Conservation (phyloP, 176 grass and related monocot species). For the Saccharum officinarum region DNA sequence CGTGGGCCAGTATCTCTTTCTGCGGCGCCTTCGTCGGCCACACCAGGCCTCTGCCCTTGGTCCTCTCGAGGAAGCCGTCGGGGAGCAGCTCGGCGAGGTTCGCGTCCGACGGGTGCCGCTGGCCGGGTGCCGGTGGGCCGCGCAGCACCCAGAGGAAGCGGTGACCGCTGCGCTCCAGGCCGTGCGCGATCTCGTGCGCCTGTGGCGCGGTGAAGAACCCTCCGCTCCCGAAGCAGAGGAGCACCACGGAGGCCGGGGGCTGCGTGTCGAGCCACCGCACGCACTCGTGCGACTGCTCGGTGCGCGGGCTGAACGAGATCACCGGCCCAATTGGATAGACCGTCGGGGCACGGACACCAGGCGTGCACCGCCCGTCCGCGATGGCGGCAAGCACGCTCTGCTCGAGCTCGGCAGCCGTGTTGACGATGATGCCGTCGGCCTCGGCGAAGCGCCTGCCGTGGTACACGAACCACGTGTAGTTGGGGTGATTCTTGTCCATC, state of each 20-base stretch:
- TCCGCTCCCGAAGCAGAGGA: slow-evolving; percentile 51
- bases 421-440: too few relatives aligned
- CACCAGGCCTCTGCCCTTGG: slow-evolving; percentile 22
- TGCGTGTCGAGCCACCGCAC: slow-evolving; percentile 49
- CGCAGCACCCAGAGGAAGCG: slow-evolving; percentile 25
- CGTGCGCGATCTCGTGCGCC: slow-evolving; percentile 10
- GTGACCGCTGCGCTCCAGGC: slow-evolving; percentile 32
- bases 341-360: not conserved
- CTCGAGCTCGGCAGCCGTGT: too few relatives aligned
- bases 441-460: too few relatives aligned
- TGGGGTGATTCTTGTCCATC: not conserved
- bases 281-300: slow-evolving; percentile 30
- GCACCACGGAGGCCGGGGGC: slow-evolving; percentile 33
- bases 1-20: slow-evolving; percentile 50
- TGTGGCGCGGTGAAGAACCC: not conserved
- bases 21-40: slow-evolving; percentile 52
- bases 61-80: slow-evolving; percentile 42
- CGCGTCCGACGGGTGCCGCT: not conserved
- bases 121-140: not conserved
- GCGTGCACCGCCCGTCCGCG: slow-evolving; percentile 20
- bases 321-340: slow-evolving; percentile 42
- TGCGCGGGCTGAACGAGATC: not conserved
- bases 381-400: slow-evolving; percentile 1
- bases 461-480: too few relatives aligned
- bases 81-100: slow-evolving; percentile 31